Percentiles rank a stretch among this genome's conserved stretches.
Evolutionary conservation across 257 asterid genomes (phyloP).

Genomic region (Solanum bukasovii): DNA sequence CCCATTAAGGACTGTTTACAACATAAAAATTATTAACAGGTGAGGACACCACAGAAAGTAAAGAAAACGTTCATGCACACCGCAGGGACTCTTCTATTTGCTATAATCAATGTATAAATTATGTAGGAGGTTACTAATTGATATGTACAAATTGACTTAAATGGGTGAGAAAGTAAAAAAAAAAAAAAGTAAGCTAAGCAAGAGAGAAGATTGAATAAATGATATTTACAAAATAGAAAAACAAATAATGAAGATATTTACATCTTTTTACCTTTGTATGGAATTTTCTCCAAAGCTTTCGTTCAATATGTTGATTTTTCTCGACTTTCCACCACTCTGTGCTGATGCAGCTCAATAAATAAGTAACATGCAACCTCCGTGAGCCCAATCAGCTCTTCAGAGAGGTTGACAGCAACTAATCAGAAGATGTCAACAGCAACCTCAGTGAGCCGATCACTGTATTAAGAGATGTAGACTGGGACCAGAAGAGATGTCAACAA

Average conservation of each 20-base stretch:
- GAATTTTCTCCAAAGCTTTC: conserved; percentile 56
- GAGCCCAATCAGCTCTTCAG: conserved; percentile 4
- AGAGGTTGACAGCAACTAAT: neutral
- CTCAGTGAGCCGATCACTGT: conserved; percentile 2
- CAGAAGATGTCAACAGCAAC: neutral
- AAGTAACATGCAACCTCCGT: conserved; percentile 22
- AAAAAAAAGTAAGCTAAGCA: neutral
- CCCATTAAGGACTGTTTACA: neutral
- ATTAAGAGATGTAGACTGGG: neutral
- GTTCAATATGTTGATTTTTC: conserved; percentile 15
- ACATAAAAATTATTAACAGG: neutral
- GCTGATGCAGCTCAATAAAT: conserved; percentile 46
- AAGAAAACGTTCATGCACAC: neutral
- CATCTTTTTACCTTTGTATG: conserved; percentile 52
- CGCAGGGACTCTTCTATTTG: neutral
- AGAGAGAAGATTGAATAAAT: neutral
- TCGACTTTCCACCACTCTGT: conserved; percentile 15
- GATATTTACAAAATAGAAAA: neutral
- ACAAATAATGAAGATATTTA: conserved; percentile 29
- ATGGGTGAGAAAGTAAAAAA: neutral
- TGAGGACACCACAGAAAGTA: neutral
- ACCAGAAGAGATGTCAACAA: neutral
- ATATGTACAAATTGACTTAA: neutral
- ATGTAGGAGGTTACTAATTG: neutral
- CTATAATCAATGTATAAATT: neutral